Evolutionary conservation across 2,329 filamentous ascomycete species (phyloP).

Genomic region (Lachnellula willkommii): DNA sequence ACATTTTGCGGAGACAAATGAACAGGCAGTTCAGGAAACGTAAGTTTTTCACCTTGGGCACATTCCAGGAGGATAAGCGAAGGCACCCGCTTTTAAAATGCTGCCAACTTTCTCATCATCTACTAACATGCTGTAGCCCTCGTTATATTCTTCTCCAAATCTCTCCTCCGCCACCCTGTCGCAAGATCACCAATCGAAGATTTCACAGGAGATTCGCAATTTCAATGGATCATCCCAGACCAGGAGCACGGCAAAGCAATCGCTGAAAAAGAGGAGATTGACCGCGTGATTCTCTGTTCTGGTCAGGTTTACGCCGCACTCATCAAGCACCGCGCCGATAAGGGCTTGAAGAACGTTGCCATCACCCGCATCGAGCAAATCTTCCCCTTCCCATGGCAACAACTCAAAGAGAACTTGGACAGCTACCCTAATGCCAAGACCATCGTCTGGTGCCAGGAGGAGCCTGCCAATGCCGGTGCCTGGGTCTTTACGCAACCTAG

Average conservation of each 20-base stretch:
- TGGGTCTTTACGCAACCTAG: constrained; percentile 98
- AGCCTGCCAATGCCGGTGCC: constrained; percentile 92
- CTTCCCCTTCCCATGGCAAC: constrained; percentile 98
- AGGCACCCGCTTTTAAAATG: not conserved
- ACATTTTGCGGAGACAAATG: constrained; percentile 93
- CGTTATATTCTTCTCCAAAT: constrained; percentile 97
- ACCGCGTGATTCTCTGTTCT: constrained; percentile 89
- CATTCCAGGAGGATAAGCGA: too few relatives aligned
- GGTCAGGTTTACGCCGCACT: constrained; percentile 92
- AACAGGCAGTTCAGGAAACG: constrained; percentile 99
- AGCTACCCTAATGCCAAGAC: constrained; percentile 95
- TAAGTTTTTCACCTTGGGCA: constrained; percentile 44
- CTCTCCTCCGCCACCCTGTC: constrained; percentile 86
- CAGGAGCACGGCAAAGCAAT: constrained; percentile 75
- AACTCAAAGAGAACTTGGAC: constrained; percentile 94
- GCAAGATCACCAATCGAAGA: constrained; percentile 86
- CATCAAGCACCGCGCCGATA: constrained; percentile 81
- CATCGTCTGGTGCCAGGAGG: constrained; percentile 95
- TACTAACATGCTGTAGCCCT: constrained; percentile 54
- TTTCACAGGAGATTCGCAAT: constrained; percentile 85
- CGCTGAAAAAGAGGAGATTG: constrained; percentile 76
- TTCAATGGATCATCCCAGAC: constrained; percentile 94
- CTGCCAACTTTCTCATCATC: not conserved
- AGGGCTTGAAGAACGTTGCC: constrained; percentile 83
- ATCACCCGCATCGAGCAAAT: constrained; percentile 96